These are phyloP conservation scores for Lycium barbarum DNA, from an alignment of 257 asterid genomes.

Conservation along the genomic window DNA sequence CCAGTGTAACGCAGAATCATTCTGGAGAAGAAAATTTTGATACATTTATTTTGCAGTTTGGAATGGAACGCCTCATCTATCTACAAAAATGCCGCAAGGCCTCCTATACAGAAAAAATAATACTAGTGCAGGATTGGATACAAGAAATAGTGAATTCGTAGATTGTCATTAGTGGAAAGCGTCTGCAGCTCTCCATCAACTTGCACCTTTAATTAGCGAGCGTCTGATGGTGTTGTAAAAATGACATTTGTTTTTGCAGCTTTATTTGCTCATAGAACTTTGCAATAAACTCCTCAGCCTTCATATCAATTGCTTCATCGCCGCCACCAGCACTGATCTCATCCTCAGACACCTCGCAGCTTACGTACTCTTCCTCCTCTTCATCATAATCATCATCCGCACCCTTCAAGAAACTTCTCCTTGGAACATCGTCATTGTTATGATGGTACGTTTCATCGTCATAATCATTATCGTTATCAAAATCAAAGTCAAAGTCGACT, in stretches of 20 bases:
- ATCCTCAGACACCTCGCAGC: constrained; percentile 26
- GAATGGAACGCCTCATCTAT: background rate
- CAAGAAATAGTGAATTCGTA: background rate
- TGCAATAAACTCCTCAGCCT: constrained; percentile 84
- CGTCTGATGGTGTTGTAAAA: constrained; percentile 38
- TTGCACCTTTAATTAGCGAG: constrained; percentile 36
- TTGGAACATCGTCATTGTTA: background rate
- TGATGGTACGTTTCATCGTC: background rate
- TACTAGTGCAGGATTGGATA: background rate
- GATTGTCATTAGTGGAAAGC: background rate
- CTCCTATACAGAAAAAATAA: background rate
- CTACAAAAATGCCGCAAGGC: constrained; percentile 28
- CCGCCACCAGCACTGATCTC: background rate
- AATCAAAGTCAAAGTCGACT: constrained; percentile 70
- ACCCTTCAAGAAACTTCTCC: constrained; percentile 31
- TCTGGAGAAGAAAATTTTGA: constrained; percentile 8
- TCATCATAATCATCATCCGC: background rate
- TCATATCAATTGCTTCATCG: constrained; percentile 69
- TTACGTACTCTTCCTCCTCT: background rate
- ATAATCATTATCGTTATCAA: constrained; percentile 38
- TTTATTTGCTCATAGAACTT: constrained; percentile 72
- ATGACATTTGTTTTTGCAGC: constrained; percentile 61
- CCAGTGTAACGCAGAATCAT: background rate
- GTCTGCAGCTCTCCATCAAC: constrained; percentile 15
- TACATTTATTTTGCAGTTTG: background rate